Evolutionary conservation across 148 eudicot species (phyloP), one percentile per base, ranked within the genome.

Genomic region (Amaranthus palmeri): DNA sequence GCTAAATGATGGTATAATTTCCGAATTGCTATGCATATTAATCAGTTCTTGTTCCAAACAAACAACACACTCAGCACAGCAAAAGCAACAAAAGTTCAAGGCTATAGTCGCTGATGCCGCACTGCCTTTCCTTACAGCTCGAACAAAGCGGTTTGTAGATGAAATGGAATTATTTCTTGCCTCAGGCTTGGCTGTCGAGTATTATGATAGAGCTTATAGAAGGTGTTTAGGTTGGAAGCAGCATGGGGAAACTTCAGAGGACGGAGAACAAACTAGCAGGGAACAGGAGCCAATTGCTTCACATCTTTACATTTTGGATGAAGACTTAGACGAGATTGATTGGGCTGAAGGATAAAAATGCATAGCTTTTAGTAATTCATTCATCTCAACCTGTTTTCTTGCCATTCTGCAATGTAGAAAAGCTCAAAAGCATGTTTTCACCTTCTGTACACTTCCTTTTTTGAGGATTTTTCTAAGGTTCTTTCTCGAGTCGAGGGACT

Each of bases 151-250:
- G 46, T 91, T 93, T 81, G 91, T 82, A 61, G 53, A 78, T 13
- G 97, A 93, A 77, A 65, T 86, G 62, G 97, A 87, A 63, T 70
- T 91, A 7, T 93, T 91, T 85, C 79, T 93, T 15, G 90, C 91
- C 44, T 89, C 96, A 4, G 97, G 86, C 42, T 77, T 91, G 61
- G 89, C 78, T 8, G 80, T 93, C 43, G 88, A 88, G 71, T 92
- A 92, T 42, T 93, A 86, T 67, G 97, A 91, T 76, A 71, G 78
- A 70, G 90, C 80, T 59, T 93, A 88, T 69, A 73, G 76, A 76
- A 77, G 77, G 78, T 81, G 78, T 74, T 75, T 91, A 76, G 87
- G 90, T 58, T 84, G 91, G 93, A 81, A 79, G 61, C 66, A 70
- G 71, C 78, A 78, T 45, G 86, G 82, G 71, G 79, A 80, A 58